These are phyloP conservation scores for Quercus tomentella DNA, from an alignment of 331 rosid species.

Conservation along the genomic window DNA sequence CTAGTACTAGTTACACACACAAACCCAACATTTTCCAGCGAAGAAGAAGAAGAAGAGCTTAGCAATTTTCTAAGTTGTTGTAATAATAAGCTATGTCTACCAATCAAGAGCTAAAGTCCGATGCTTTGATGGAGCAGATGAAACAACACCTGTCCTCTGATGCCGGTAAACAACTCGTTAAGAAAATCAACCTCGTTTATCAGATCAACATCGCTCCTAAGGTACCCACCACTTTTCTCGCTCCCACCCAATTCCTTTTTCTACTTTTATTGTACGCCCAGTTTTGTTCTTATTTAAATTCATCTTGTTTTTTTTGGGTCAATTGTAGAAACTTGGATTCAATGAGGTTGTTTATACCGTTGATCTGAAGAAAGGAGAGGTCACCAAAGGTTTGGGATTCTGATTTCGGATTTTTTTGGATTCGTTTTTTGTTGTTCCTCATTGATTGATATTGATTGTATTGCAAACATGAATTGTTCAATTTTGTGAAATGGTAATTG, in stretches of 20 bases:
- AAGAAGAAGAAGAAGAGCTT: too few species aligned
- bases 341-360: conserved; percentile 66
- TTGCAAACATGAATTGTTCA: background rate
- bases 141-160: conserved; percentile 69
- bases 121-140: conserved; percentile 68
- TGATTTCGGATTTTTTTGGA: background rate
- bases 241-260: background rate
- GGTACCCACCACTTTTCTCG: conserved; percentile 31
- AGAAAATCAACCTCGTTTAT: conserved; percentile 71
- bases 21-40: too few species aligned
- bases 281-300: background rate
- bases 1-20: too few species aligned
- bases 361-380: conserved; percentile 92
- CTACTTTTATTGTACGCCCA: background rate
- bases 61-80: too few species aligned
- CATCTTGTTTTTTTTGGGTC: background rate
- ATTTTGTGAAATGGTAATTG: background rate
- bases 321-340: conserved; percentile 72
- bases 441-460: background rate
- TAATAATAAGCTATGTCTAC: conserved; percentile 25
- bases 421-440: background rate
- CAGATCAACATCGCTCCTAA: conserved; percentile 85
- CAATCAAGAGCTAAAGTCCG: conserved; percentile 51
- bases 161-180: conserved; percentile 53
- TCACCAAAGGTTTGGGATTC: conserved; percentile 59